Conservation (phyloP, 257 asterid species). For the Perilla frutescens region DNA sequence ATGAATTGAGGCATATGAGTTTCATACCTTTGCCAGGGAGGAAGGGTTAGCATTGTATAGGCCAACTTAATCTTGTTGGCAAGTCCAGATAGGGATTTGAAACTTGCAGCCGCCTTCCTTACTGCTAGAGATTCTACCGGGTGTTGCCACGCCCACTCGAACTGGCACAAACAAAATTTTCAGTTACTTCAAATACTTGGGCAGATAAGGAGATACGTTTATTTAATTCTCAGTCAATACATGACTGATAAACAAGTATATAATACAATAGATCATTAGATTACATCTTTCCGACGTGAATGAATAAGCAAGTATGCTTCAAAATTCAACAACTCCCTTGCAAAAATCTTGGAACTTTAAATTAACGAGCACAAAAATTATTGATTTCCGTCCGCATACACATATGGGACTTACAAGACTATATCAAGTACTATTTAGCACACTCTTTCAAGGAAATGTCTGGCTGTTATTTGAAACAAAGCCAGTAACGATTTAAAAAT, state of each 20-base stretch:
- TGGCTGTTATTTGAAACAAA: too few species aligned
- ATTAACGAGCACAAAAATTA: too few species aligned
- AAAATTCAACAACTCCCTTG: not conserved
- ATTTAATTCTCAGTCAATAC: not conserved
- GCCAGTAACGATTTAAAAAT: too few species aligned
- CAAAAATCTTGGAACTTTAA: not conserved
- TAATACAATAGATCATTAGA: not conserved
- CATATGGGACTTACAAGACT: too few species aligned
- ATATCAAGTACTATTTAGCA: too few species aligned
- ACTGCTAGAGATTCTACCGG: slow-evolving; percentile 86
- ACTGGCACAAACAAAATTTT: slow-evolving; percentile 50
- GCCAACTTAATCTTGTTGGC: slow-evolving; percentile 89
- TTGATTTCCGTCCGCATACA: too few species aligned
- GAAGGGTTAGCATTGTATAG: slow-evolving; percentile 83
- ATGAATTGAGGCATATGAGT: not conserved
- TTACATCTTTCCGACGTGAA: not conserved
- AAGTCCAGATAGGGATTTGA: slow-evolving; percentile 81
- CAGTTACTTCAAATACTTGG: not conserved
- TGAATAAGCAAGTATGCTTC: too few species aligned
- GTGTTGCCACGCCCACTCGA: slow-evolving; percentile 99
- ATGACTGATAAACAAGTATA: too few species aligned
- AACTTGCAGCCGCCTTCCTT: slow-evolving; percentile 66
- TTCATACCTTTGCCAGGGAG: slow-evolving; percentile 80
- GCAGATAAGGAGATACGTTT: not conserved
- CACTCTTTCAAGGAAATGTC: too few species aligned